phyloP scores from a whole-genome alignment of 306 rosid species.

The Castanopsis chinensis region DNA sequence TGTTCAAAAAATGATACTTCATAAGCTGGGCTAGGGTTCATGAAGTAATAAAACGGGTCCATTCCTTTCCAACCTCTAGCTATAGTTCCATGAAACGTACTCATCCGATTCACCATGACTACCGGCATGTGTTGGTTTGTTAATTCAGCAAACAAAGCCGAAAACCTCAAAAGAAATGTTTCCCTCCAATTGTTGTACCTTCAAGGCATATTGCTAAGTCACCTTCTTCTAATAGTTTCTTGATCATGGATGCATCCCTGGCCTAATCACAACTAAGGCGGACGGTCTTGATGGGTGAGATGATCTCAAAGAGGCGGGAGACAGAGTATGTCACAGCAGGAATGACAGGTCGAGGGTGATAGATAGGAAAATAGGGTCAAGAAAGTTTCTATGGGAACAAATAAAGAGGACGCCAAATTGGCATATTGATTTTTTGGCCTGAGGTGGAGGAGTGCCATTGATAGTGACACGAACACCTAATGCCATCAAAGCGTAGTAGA shows the following conservation, averaged over 20 bases:
- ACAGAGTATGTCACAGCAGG: constrained; percentile 79
- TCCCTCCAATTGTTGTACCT: constrained; percentile 88
- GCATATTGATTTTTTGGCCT: constrained; percentile 31
- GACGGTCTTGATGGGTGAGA: constrained; percentile 78
- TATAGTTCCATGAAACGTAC: constrained; percentile 88
- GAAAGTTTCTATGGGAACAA: constrained; percentile 74
- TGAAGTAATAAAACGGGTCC: constrained; percentile 90
- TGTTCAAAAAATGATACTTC: constrained; percentile 73
- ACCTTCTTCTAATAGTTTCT: constrained; percentile 59
- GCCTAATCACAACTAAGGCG: constrained; percentile 59
- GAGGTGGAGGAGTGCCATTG: constrained; percentile 69
- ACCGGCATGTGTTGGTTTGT: constrained; percentile 82
- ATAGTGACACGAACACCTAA: constrained; percentile 24
- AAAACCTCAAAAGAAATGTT: constrained; percentile 68
- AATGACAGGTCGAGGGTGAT: constrained; percentile 67
- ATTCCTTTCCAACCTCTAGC: constrained; percentile 88
- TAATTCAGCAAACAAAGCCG: constrained; percentile 69
- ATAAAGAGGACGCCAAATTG: constrained; percentile 62
- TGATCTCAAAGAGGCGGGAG: constrained; percentile 72
- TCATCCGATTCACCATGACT: constrained; percentile 83
- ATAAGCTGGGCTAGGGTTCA: constrained; percentile 82
- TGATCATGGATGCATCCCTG: constrained; percentile 70
- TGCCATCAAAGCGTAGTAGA: constrained; percentile 63
- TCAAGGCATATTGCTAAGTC: constrained; percentile 82
- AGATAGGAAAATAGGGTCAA: constrained; percentile 85